phyloP scores from a whole-genome alignment of 1,284 basidiomycete species.

The Volvariella volvacea region DNA sequence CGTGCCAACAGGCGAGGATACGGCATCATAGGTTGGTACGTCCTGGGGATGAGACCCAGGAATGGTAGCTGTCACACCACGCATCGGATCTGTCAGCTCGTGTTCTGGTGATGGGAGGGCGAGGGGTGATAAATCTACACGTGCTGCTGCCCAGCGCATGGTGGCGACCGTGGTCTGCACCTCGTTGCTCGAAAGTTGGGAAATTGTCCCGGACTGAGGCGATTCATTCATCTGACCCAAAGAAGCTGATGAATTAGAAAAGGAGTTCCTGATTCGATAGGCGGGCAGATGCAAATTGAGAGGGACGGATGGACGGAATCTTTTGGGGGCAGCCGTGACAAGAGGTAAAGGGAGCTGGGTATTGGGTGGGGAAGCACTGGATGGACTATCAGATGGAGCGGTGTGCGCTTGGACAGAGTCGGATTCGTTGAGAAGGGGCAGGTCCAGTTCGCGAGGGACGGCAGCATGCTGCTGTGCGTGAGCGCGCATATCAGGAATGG shows the following conservation, averaged over 20 bases:
- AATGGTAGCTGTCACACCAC: constrained; percentile 58
- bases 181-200: constrained; percentile 35
- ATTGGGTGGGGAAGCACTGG: too few relatives aligned
- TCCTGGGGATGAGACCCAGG: constrained; percentile 50
- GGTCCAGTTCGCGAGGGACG: too few relatives aligned
- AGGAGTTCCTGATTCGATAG: constrained; percentile 52
- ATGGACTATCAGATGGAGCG: too few relatives aligned
- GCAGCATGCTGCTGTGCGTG: too few relatives aligned
- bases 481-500: too few relatives aligned
- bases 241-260: constrained; percentile 36
- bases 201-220: constrained; percentile 6
- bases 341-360: constrained; percentile 4
- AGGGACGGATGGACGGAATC: constrained; percentile 17
- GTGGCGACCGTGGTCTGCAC: constrained; percentile 71
- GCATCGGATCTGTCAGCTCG: constrained; percentile 82
- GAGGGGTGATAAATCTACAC: constrained; percentile 71
- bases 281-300: constrained; percentile 21
- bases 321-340: constrained; percentile 3
- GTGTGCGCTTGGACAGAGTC: too few relatives aligned
- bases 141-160: constrained; percentile 74
- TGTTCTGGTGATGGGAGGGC: constrained; percentile 82
- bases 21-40: constrained; percentile 14
- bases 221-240: constrained; percentile 13
- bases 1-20: constrained; percentile 39
- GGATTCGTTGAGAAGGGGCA: too few relatives aligned